Evolutionary conservation across 1,284 basidiomycete genomes (phyloP), one percentile per base, ranked within the genome.

Genomic region (Boletellus dicymbophilus): DNA sequence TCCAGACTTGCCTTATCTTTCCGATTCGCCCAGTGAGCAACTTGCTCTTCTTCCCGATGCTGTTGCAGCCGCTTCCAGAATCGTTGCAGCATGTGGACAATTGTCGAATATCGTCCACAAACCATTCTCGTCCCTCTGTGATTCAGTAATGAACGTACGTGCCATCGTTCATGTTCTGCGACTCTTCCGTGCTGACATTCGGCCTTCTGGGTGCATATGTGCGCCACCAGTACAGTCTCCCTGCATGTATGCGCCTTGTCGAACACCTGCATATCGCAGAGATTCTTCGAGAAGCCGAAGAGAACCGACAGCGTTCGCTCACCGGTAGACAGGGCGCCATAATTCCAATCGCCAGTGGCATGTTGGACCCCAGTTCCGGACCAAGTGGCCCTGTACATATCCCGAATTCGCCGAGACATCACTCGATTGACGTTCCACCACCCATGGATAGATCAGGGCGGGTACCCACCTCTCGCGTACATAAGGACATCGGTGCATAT

Each of bases 61-160:
- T 10, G 73, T 77, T 22, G 71, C 72, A 30, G 85, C 86, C 8
- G 78, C 82, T 28, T 79, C 78, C 49, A 75, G 72, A 51, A 83
- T 89, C 46, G 76, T 88, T 30, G 80, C 85, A 30, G 85, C 86
- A 3, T 79, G 81, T 28, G 84, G 80, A 3, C 87, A 89, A 60
- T 67, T 89, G 54, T 70, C 75, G 15, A 79, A 75, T 9, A 80
- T 76, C 22, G 80, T 87, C 16, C 84, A 87, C 61, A 70, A 71
- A 11, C 86, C 87, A 28, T 88, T 88, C 61, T 67, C 85, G 31
- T 79, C 78, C 16, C 67, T 89, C 12, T 85, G 82, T 57, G 85
- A 88, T 60, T 83, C 83, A 3, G 68, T 73, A 11, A 85, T 86
- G 81, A 78, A 74, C 26, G 85, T 87, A 58, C 49, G 81, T 75